Conservation (phyloP, 2,329 filamentous ascomycete genomes). For the Drechslera avenae region DNA sequence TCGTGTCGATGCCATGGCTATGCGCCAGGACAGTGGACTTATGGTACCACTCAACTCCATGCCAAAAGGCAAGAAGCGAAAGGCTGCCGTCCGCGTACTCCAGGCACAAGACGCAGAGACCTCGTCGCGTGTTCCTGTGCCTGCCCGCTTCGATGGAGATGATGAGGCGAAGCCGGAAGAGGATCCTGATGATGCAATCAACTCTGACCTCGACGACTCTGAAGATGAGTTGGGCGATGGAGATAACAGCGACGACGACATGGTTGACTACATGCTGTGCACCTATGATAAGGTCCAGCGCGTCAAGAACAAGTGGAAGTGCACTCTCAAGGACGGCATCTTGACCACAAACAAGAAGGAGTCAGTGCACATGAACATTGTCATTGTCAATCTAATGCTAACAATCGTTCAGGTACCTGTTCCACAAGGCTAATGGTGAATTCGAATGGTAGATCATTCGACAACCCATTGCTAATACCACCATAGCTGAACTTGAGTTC, state of each 20-base stretch:
- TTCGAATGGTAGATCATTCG: constrained; percentile 81
- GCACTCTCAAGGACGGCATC: constrained; percentile 94
- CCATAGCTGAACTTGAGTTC: constrained; percentile 33
- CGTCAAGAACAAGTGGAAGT: constrained; percentile 98
- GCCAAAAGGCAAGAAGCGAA: constrained; percentile 50
- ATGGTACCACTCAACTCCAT: constrained; percentile 73
- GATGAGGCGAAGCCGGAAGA: constrained; percentile 61
- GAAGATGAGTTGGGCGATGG: constrained; percentile 83
- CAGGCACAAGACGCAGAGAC: constrained; percentile 61
- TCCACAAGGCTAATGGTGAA: constrained; percentile 96
- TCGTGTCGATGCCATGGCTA: constrained; percentile 68
- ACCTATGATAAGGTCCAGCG: constrained; percentile 99
- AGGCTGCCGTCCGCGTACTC: constrained; percentile 42
- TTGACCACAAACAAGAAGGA: constrained; percentile 92
- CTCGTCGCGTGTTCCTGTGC: constrained; percentile 29
- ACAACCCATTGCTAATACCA: constrained; percentile 22
- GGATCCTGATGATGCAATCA: constrained; percentile 91
- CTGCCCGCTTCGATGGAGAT: constrained; percentile 60
- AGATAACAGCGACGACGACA: constrained; percentile 83
- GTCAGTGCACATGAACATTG: constrained; percentile 52
- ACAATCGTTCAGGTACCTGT: constrained; percentile 71
- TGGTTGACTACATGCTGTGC: constrained; percentile 93
- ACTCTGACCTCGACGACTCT: constrained; percentile 94
- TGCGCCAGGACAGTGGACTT: constrained; percentile 74
- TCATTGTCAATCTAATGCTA: background rate